These are phyloP conservation scores for Erigeron philadelphicus DNA, from an alignment of 140 eudicot species.

Conservation along the genomic window DNA sequence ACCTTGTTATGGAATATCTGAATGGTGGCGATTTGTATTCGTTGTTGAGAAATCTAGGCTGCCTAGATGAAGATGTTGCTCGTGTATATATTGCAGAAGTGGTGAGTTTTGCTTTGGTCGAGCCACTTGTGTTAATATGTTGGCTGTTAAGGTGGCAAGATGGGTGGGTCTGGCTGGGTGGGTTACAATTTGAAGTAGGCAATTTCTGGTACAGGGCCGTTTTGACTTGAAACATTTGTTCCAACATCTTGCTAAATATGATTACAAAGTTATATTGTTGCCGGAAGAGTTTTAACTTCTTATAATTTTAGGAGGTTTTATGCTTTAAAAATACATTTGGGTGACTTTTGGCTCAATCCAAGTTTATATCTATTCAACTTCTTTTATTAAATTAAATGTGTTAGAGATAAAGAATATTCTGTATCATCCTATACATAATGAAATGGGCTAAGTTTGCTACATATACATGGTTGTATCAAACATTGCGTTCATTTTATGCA, in stretches of 20 bases:
- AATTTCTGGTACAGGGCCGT: neutral
- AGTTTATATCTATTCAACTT: neutral
- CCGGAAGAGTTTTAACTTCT: neutral
- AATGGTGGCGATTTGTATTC: constrained; percentile 96
- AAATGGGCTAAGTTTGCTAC: neutral
- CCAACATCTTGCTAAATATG: neutral
- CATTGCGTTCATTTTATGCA: constrained; percentile 25
- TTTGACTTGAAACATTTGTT: neutral
- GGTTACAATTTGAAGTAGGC: neutral
- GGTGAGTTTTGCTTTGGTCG: constrained; percentile 43
- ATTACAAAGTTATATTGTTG: neutral
- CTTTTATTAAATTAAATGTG: neutral
- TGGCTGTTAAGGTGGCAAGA: neutral
- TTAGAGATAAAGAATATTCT: neutral
- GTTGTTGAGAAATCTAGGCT: constrained; percentile 86
- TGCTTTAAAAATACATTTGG: neutral
- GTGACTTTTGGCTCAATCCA: neutral
- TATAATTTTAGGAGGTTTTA: neutral
- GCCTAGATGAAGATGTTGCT: constrained; percentile 97
- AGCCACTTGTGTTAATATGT: neutral
- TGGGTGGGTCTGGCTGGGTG: neutral
- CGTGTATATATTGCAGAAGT: constrained; percentile 99
- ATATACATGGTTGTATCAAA: constrained; percentile 17
- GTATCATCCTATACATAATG: neutral
- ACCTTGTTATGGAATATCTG: constrained; percentile 96